A percentile compares a stretch with the other conserved stretches of the same genome.
phyloP scores from a whole-genome alignment of 2,329 filamentous ascomycete species.

The Teratosphaeria zuluensis region DNA sequence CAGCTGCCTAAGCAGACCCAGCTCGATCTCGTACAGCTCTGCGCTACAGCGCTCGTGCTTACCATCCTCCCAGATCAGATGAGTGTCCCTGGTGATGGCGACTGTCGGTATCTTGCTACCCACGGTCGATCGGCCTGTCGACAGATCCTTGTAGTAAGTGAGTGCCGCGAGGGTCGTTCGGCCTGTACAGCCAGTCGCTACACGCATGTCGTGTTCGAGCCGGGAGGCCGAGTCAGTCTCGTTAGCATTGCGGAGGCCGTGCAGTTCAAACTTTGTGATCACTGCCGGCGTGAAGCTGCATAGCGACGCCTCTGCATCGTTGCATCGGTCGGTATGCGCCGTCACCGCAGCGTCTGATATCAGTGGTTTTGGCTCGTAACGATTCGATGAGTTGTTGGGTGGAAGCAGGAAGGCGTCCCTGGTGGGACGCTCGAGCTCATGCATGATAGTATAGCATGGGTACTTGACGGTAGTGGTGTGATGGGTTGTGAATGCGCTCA shows the following conservation, averaged over 20 bases:
- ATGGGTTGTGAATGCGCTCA: background rate
- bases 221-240: background rate
- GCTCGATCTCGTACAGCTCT: background rate
- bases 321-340: background rate
- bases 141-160: background rate
- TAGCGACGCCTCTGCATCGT: background rate
- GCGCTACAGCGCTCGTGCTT: background rate
- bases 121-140: background rate
- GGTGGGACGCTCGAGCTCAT: background rate
- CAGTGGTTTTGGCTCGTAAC: background rate
- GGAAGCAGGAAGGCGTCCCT: background rate
- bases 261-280: background rate
- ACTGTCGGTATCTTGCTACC: background rate
- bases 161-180: background rate
- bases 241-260: background rate
- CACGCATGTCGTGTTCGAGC: background rate
- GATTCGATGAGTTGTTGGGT: background rate
- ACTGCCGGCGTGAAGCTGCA: background rate
- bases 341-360: background rate
- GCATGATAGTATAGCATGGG: background rate
- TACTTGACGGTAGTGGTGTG: background rate
- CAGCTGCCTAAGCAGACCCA: background rate
- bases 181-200: background rate
- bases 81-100: background rate
- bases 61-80: background rate